Percentiles rank a stretch among this genome's conserved stretches.
Conservation (phyloP, 1,284 basidiomycete species). For the Exobasidium rhododendri region DNA sequence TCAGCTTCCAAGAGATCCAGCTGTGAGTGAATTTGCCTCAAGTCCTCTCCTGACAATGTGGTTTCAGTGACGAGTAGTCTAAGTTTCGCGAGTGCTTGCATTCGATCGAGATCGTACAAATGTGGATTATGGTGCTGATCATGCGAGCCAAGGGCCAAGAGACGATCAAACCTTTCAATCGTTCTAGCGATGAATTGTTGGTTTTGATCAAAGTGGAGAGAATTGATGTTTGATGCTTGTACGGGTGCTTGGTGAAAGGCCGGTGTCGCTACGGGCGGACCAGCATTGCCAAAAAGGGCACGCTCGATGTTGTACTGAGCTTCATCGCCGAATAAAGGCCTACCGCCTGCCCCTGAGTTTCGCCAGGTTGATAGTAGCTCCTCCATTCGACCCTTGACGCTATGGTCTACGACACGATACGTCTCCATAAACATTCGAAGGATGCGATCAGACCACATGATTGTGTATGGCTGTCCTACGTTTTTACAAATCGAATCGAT, state of each 20-base stretch:
- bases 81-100: constrained; percentile 60
- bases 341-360: constrained; percentile 31
- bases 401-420: constrained; percentile 50
- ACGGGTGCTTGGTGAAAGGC: neutral
- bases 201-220: neutral
- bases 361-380: constrained; percentile 52
- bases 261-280: constrained; percentile 21
- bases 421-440: constrained; percentile 48
- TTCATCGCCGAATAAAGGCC: constrained; percentile 43
- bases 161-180: constrained; percentile 43
- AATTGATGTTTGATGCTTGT: neutral
- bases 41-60: constrained; percentile 73
- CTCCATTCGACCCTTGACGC: constrained; percentile 48
- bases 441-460: constrained; percentile 44
- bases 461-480: constrained; percentile 48
- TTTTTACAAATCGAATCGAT: constrained; percentile 75
- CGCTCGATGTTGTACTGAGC: constrained; percentile 49
- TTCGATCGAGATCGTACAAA: constrained; percentile 22
- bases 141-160: constrained; percentile 37
- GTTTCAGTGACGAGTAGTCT: constrained; percentile 69
- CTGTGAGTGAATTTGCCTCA: constrained; percentile 74
- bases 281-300: constrained; percentile 41
- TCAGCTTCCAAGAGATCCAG: constrained; percentile 64
- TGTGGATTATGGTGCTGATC: constrained; percentile 30
- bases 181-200: neutral